Conservation (phyloP, 2,329 filamentous ascomycete species). For the Colletotrichum tanaceti region DNA sequence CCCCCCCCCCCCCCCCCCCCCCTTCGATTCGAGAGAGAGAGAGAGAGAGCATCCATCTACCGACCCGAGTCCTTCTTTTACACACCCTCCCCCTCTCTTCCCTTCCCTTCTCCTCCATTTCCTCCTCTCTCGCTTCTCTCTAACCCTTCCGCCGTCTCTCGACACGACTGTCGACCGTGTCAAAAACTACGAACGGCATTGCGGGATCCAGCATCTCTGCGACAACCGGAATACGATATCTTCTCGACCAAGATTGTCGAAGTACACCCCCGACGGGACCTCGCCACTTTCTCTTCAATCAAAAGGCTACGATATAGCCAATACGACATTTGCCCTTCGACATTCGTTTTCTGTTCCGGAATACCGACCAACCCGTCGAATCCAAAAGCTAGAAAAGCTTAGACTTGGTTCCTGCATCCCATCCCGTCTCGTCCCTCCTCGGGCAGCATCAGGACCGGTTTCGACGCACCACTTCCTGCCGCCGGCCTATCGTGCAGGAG, state of each 20-base stretch:
- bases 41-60: slow-evolving; percentile 9
- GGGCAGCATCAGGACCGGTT: slow-evolving; percentile 13
- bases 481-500: slow-evolving; percentile 45
- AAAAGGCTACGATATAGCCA: slow-evolving; percentile 13
- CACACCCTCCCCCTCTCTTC: not conserved
- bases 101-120: too few species aligned
- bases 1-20: too few species aligned
- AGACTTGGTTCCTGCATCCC: slow-evolving; percentile 23
- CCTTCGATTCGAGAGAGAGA: too few species aligned
- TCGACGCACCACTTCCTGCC: slow-evolving; percentile 44
- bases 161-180: not conserved
- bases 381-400: not conserved
- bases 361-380: not conserved
- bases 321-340: not conserved
- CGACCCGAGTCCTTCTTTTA: slow-evolving; percentile 26
- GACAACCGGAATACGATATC: not conserved
- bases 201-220: slow-evolving; percentile 21
- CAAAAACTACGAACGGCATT: slow-evolving; percentile 6
- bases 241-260: slow-evolving; percentile 35
- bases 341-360: not conserved
- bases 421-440: not conserved
- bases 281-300: slow-evolving; percentile 29
- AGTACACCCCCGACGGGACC: slow-evolving; percentile 12
- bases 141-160: not conserved
- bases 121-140: too few species aligned